Base-by-base conservation (phyloP, 495 filamentous ascomycete genomes). In the Penicillium longicatenatum region DNA sequence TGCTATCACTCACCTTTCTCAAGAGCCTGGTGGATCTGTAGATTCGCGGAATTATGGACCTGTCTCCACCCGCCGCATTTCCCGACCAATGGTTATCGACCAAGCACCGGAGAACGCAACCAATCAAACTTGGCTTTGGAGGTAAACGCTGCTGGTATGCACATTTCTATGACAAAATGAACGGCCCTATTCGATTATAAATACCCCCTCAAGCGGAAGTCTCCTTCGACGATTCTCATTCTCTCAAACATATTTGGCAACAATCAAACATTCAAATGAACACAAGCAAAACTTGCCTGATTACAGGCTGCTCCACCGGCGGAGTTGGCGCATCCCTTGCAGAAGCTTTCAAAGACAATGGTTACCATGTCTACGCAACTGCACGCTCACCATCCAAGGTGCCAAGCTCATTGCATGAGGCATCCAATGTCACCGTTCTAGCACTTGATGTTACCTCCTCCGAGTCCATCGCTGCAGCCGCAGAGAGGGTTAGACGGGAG, bases 311-410 rank as follows among this genome's bases (percentile, higher is more conserved):
- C 21, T 59, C 47, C 2, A 54, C 45, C 2, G 59, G 59, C 3
- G 62, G 58, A 47, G 54, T 44, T 51, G 77, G 79, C 21, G 53
- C 73, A 10, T 69, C 75, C 5, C 53, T 80, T 1, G 76, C 73
- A 6, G 24, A 59, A 22, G 57, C 61, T 19, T 69, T 80, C 60
- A 64, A 66, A 31, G 50, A 67, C 33, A 62, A 57, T 8, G 72
- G 69, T 29, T 67, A 68, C 52, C 69, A 71, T 52, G 75, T 82
- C 54, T 75, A 73, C 59, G 76, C 76, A 3, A 75, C 75, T 1
- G 71, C 72, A 4, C 76, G 76, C 8, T 58, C 67, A 24, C 37
- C 55, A 2, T 50, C 68, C 43, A 79, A 78, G 50, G 67, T 74
- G 20, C 54, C 72, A 35, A 66, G 59, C 19, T 24, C 52, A 3